Percentiles rank a stretch among this genome's conserved stretches.
These are phyloP conservation scores for Globisporangium echinulatum DNA, from an alignment of 352 stramenopile genomes.

Conservation along the genomic window DNA sequence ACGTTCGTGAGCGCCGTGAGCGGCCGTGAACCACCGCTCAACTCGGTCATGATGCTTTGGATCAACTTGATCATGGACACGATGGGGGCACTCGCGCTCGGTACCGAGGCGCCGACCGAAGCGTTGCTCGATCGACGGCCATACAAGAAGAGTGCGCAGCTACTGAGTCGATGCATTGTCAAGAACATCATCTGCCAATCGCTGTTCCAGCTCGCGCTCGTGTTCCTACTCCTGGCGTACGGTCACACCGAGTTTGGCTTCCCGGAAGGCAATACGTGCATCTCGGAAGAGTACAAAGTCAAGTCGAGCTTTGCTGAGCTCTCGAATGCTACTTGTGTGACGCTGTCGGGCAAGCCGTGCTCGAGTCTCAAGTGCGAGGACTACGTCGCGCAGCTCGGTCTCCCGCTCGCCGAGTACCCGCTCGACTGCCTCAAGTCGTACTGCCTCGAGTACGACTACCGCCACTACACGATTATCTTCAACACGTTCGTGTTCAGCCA, in stretches of 20 bases:
- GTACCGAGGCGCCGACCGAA: conserved; percentile 62
- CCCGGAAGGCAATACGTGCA: conserved; percentile 49
- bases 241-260: conserved; percentile 55
- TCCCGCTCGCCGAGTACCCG: conserved; percentile 38
- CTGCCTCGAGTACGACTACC: conserved; percentile 67
- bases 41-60: conserved; percentile 87
- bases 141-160: conserved; percentile 59
- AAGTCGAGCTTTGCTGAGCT: conserved; percentile 46
- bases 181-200: conserved; percentile 76
- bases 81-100: conserved; percentile 66
- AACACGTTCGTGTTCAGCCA: conserved; percentile 98
- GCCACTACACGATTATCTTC: conserved; percentile 97
- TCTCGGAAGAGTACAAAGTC: conserved; percentile 29
- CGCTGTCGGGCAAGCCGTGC: conserved; percentile 36
- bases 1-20: conserved; percentile 79
- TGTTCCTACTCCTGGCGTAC: conserved; percentile 76
- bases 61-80: conserved; percentile 88
- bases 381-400: conserved; percentile 35
- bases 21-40: conserved; percentile 74
- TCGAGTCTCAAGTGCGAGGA: conserved; percentile 47
- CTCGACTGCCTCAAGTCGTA: conserved; percentile 34
- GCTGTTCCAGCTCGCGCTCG: conserved; percentile 69
- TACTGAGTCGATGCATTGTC: conserved; percentile 57
- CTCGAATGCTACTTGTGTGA: conserved; percentile 33
- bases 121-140: conserved; percentile 55